Conservation (phyloP, 176 grass and related monocot species). For the Elaeis guineensis region DNA sequence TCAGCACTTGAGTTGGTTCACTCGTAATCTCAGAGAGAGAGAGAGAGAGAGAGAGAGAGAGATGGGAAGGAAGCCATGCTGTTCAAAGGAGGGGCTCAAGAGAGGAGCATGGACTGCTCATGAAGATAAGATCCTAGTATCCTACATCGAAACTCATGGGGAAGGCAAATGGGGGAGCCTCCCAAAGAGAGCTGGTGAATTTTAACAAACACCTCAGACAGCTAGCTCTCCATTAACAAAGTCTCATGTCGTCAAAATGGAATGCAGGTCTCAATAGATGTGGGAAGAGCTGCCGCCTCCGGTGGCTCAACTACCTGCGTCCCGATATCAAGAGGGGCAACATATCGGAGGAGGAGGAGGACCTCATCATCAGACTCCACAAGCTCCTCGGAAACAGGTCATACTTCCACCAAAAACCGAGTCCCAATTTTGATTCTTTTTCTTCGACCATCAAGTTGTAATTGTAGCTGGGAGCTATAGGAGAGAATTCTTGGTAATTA, state of each 20-base stretch:
- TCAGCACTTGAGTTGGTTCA: too few species aligned
- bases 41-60: neutral
- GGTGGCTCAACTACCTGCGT: slow-evolving; percentile 20
- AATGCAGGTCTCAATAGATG: slow-evolving; percentile 6
- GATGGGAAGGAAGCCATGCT: slow-evolving; percentile 1
- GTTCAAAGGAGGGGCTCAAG: slow-evolving; percentile 3
- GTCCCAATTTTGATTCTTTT: neutral
- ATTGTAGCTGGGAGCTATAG: neutral
- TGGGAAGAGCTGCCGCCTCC: slow-evolving; percentile 15
- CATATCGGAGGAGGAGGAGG: slow-evolving; percentile 12
- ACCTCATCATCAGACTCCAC: slow-evolving; percentile 14
- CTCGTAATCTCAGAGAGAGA: neutral
- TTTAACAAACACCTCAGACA: neutral
- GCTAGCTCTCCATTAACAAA: neutral
- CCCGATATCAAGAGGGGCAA: slow-evolving; percentile 15
- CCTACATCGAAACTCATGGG: slow-evolving; percentile 5
- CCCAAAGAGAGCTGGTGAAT: slow-evolving; percentile 9
- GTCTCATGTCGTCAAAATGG: neutral
- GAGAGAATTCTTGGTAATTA: too few species aligned
- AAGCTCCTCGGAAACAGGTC: slow-evolving; percentile 15
- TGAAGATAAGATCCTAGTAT: slow-evolving; percentile 1
- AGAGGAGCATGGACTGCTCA: slow-evolving; percentile 1
- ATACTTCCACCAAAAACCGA: neutral
- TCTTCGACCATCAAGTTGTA: neutral
- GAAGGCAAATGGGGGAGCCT: neutral